phyloP scores from a whole-genome alignment of 2,329 filamentous ascomycete species.

The Fusarium mexicanum region DNA sequence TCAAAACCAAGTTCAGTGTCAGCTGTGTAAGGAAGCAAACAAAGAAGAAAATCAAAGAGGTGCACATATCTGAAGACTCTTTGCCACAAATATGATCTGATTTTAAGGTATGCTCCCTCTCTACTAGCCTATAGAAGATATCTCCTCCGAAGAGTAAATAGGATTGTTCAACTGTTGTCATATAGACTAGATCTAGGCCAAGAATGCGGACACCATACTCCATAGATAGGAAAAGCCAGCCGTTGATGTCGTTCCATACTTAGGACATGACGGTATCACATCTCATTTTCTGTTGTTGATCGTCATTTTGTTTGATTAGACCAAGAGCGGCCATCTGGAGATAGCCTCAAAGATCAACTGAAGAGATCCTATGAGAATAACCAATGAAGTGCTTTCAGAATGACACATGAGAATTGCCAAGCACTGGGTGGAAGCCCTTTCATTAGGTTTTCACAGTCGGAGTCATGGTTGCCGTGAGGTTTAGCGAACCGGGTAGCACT shows the following conservation, averaged over 20 bases:
- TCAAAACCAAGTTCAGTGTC: rapidly evolving
- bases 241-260: constrained; percentile 20
- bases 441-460: not conserved
- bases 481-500: too few species aligned
- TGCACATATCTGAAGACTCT: too few species aligned
- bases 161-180: not conserved
- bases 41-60: not conserved
- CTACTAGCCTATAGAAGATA: not conserved
- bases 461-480: not conserved
- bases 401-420: not conserved
- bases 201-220: not conserved
- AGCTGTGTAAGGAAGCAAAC: rapidly evolving
- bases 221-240: not conserved
- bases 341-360: not conserved
- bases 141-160: not conserved
- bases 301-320: not conserved
- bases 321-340: not conserved
- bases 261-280: not conserved
- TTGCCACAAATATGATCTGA: not conserved
- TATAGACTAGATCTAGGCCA: not conserved
- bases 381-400: not conserved
- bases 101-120: not conserved
- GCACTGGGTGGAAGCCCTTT: not conserved
- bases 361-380: not conserved
- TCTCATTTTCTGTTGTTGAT: not conserved